Evolutionary conservation across 2,329 filamentous ascomycete genomes (phyloP), one percentile per base, ranked within the genome.

Genomic region (Xylariaceae sp.): DNA sequence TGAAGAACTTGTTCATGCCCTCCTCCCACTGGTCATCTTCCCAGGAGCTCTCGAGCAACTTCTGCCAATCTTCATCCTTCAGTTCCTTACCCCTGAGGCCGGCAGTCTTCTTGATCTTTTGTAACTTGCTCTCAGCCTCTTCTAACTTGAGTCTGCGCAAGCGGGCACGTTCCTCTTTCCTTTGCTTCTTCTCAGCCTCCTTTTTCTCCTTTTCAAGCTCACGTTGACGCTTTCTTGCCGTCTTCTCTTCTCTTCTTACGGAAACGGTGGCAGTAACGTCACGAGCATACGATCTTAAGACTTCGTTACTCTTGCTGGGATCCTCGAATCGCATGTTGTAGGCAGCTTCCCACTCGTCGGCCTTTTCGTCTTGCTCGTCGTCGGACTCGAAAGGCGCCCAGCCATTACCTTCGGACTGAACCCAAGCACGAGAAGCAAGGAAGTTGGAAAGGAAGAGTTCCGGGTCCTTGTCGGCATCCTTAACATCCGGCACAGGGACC

Each of bases 311-410:
- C 71, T 90, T 92, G 61, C 83, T 83, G 0, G 94, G 92, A 68
- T 97, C 90, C 73, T 99, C 94, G 70, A 99, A 99, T 39, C 94
- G 88, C 75, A 97, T 77, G 76, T 99, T 99, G 77, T 96, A 99
- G 3, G 92, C 92, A 65, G 89, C 83, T 76, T 99, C 94, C 69
- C 93, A 96, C 62, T 88, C 85, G 50, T 97, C 93, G 30, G 92
- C 92, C 51, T 84, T 82, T 34, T 83, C 81, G 53, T 91, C 78
- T 52, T 82, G 80, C 2, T 81, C 90, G 55, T 97, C 92, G 67
- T 99, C 94, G 0, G 92, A 96, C 71, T 97, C 91, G 59, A 99
- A 89, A 0, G 92, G 89, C 67, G 92, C 81, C 75, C 90, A 92
- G 48, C 82, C 82, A 18, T 83, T 80, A 48, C 79, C 80, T 55